Percentiles rank a stretch among this genome's conserved stretches.
Evolutionary conservation across 1,284 basidiomycete genomes (phyloP).

Genomic region (Thecaphora thlaspeos): DNA sequence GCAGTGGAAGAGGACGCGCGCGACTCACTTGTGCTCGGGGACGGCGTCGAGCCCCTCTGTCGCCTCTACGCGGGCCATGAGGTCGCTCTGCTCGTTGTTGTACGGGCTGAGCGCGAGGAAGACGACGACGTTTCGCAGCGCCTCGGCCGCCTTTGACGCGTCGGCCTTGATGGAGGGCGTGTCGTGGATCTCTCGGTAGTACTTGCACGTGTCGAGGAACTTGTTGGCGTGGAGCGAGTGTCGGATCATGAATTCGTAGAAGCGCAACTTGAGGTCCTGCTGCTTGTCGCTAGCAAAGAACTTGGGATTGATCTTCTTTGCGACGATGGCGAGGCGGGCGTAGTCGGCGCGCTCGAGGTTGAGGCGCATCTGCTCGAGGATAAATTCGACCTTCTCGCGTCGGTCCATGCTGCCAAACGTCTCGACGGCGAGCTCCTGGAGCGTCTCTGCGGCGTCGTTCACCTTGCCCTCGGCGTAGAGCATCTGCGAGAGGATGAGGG

Average conservation of each 20-base stretch:
- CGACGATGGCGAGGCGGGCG: constrained; percentile 85
- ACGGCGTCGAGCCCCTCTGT: constrained; percentile 72
- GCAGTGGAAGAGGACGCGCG: no score
- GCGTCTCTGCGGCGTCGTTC: constrained; percentile 55
- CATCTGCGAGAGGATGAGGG: constrained; percentile 44
- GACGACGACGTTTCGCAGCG: constrained; percentile 75
- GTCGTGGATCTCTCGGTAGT: constrained; percentile 94
- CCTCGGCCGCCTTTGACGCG: constrained; percentile 40
- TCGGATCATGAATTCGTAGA: constrained; percentile 93
- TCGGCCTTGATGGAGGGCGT: constrained; percentile 83
- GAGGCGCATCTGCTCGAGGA: constrained; percentile 96
- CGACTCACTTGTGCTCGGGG: constrained; percentile 82
- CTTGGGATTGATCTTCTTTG: constrained; percentile 89
- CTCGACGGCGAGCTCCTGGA: constrained; percentile 95
- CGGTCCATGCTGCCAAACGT: constrained; percentile 98
- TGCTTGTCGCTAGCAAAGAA: constrained; percentile 86
- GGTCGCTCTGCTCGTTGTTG: constrained; percentile 95
- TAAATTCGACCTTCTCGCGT: constrained; percentile 96
- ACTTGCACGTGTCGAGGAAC: constrained; percentile 91
- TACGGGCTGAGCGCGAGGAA: constrained; percentile 90
- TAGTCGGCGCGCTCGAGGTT: constrained; percentile 75
- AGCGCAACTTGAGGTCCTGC: constrained; percentile 91
- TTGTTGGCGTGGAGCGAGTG: constrained; percentile 79
- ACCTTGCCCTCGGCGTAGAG: constrained; percentile 45
- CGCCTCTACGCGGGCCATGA: constrained; percentile 80